These are phyloP conservation scores for Cochlearia excelsa DNA, from an alignment of 345 rosid species.

Conservation along the genomic window DNA sequence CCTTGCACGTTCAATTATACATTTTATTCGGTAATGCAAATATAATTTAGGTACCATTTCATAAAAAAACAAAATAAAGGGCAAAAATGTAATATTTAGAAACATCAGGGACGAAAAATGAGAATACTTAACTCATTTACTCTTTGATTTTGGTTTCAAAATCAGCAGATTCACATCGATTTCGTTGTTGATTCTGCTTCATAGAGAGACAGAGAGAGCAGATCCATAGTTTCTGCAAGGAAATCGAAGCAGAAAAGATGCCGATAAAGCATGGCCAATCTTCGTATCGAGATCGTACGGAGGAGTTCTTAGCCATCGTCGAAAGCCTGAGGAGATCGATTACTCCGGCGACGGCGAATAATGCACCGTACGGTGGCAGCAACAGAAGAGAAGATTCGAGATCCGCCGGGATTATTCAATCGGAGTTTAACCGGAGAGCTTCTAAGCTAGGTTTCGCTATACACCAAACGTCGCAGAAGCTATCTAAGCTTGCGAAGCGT, in stretches of 20 bases:
- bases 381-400: constrained; percentile 44
- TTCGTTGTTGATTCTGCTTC: constrained; percentile 11
- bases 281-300: constrained; percentile 70
- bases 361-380: constrained; percentile 28
- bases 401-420: constrained; percentile 50
- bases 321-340: constrained; percentile 52
- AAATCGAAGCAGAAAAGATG: constrained; percentile 30
- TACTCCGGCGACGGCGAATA: constrained; percentile 37
- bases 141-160: constrained; percentile 1
- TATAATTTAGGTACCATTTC: background rate
- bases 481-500: constrained; percentile 75
- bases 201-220: constrained; percentile 20
- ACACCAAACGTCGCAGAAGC: constrained; percentile 80
- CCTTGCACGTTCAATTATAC: too few species aligned
- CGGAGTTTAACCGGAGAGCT: constrained; percentile 67
- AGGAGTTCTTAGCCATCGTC: constrained; percentile 53
- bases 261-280: constrained; percentile 46
- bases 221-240: constrained; percentile 27
- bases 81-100: constrained; percentile 11
- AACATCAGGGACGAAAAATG: constrained; percentile 16
- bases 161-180: constrained; percentile 15
- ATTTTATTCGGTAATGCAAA: background rate
- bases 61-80: background rate
- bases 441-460: constrained; percentile 57
- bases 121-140: constrained; percentile 17